Evolutionary conservation across 108 stramenopile species (phyloP).

Genomic region (Thalassiosira profunda): DNA sequence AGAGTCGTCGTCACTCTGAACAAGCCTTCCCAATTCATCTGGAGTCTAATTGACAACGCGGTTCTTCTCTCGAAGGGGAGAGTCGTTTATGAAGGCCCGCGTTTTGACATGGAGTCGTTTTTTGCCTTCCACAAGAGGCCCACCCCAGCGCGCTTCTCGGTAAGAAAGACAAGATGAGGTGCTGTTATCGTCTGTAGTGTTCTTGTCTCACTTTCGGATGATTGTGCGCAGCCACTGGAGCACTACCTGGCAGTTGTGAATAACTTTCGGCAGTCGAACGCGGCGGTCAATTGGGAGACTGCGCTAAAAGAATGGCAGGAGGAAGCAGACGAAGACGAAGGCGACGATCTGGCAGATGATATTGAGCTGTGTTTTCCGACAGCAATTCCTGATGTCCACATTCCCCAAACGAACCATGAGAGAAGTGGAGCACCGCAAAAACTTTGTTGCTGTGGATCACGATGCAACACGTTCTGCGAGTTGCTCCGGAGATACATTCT

Average conservation of each 20-base stretch:
- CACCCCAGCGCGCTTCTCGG: conserved; percentile 40
- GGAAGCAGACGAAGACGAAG: conserved; percentile 6
- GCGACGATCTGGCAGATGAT: conserved; percentile 5
- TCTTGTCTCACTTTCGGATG: neutral
- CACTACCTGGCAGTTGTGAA: conserved; percentile 27
- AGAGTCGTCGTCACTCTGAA: conserved; percentile 66
- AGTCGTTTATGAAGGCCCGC: conserved; percentile 57
- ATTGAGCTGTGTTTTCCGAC: conserved; percentile 9
- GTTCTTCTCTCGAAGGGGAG: conserved; percentile 56
- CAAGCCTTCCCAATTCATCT: conserved; percentile 56
- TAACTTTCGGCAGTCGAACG: neutral
- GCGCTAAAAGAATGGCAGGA: conserved; percentile 18
- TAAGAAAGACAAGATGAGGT: too few species aligned
- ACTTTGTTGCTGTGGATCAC: too few species aligned
- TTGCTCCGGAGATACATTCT: conserved; percentile 54
- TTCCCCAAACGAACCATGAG: conserved; percentile 22
- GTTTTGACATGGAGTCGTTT: conserved; percentile 60
- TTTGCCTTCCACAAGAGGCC: conserved; percentile 48
- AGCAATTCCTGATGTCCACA: conserved; percentile 52
- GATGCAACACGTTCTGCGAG: conserved; percentile 9
- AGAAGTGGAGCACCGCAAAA: neutral
- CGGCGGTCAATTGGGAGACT: conserved; percentile 4
- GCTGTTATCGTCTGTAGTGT: too few species aligned
- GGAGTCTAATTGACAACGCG: conserved; percentile 64
- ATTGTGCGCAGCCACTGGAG: too few species aligned